These are phyloP conservation scores for Penicillium maclennaniae DNA, from an alignment of 495 filamentous ascomycete genomes.

Conservation along the genomic window DNA sequence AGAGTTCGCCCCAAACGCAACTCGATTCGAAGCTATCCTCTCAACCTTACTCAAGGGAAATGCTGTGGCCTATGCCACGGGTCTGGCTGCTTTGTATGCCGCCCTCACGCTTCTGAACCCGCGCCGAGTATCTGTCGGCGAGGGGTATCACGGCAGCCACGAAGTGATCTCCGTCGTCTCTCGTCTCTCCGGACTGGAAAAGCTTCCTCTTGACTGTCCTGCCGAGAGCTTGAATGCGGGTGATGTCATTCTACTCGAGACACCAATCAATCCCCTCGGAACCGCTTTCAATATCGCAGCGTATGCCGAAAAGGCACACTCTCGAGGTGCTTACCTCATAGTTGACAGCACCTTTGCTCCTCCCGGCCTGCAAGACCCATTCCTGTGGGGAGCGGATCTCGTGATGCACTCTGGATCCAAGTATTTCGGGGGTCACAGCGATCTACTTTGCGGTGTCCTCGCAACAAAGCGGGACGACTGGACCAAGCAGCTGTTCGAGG, in stretches of 20 bases:
- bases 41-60: conserved; percentile 62
- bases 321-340: conserved; percentile 62
- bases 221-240: conserved; percentile 54
- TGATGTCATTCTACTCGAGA: conserved; percentile 83
- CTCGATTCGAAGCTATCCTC: conserved; percentile 75
- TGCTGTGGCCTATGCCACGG: conserved; percentile 68
- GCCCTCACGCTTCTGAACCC: conserved; percentile 70
- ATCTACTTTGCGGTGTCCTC: conserved; percentile 80
- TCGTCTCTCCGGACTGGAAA: conserved; percentile 62
- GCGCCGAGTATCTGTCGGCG: conserved; percentile 65
- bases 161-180: conserved; percentile 64
- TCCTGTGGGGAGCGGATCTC: conserved; percentile 67
- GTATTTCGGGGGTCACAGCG: conserved; percentile 86
- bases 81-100: conserved; percentile 78
- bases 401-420: conserved; percentile 88
- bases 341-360: conserved; percentile 88
- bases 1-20: conserved; percentile 63
- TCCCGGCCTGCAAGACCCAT: conserved; percentile 81
- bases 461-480: conserved; percentile 53
- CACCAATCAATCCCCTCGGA: conserved; percentile 79
- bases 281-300: conserved; percentile 61
- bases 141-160: conserved; percentile 86
- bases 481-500: conserved; percentile 50
- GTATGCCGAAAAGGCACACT: conserved; percentile 65
- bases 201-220: conserved; percentile 56